These are phyloP conservation scores for Phyllosticta paracitricarpa DNA, from an alignment of 2,329 filamentous ascomycete species.

Conservation along the genomic window DNA sequence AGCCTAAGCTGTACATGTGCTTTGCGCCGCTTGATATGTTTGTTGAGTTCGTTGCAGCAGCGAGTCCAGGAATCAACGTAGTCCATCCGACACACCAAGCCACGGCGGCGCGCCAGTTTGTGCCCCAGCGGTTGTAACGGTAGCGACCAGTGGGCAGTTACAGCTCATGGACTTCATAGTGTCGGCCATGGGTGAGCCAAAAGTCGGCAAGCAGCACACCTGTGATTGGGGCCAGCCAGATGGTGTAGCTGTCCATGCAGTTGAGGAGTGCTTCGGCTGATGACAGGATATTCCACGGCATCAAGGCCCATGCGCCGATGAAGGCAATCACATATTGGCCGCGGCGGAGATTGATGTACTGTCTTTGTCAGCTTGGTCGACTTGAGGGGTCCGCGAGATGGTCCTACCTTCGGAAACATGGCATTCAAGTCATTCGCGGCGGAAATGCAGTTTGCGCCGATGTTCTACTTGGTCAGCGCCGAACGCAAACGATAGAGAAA, in stretches of 20 bases:
- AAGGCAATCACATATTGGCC: constrained; percentile 12
- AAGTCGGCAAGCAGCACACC: constrained; percentile 13
- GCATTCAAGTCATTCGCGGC: constrained; percentile 14
- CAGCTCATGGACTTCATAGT: constrained; percentile 16
- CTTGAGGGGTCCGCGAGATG: background rate
- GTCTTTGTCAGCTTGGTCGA: background rate
- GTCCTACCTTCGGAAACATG: background rate
- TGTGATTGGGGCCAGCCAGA: constrained; percentile 12
- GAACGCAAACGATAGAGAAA: constrained; percentile 10
- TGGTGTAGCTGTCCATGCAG: constrained; percentile 11
- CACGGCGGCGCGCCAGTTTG: constrained; percentile 17
- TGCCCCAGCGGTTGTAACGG: constrained; percentile 16
- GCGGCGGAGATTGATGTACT: constrained; percentile 9
- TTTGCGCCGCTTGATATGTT: constrained; percentile 9
- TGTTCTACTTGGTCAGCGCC: constrained; percentile 13
- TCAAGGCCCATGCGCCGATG: constrained; percentile 10
- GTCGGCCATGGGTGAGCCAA: constrained; percentile 16
- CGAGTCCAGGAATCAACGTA: constrained; percentile 16
- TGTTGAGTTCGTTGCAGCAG: constrained; percentile 10
- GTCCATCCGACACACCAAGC: constrained; percentile 15
- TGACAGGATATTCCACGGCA: constrained; percentile 11
- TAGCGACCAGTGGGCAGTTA: constrained; percentile 17
- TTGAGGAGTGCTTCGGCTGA: constrained; percentile 11
- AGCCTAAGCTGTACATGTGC: constrained; percentile 16
- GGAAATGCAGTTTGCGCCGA: constrained; percentile 16